A percentile compares a stretch with the other conserved stretches of the same genome.
Conservation (phyloP, 2,329 filamentous ascomycete species). For the Penicillium brevicompactum region DNA sequence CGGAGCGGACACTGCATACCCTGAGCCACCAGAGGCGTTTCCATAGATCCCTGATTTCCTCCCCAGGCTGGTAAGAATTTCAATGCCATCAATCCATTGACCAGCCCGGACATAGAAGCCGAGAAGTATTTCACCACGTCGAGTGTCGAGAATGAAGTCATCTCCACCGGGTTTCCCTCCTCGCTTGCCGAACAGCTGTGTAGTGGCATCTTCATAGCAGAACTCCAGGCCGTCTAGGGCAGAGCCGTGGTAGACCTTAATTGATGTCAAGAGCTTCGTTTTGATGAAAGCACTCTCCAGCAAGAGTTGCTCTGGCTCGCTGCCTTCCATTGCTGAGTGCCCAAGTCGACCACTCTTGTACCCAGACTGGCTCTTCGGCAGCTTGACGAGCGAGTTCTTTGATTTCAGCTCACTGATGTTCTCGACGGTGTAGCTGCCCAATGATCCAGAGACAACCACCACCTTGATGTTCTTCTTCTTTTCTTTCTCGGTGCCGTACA, state of each 20-base stretch:
- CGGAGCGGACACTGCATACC: conserved; percentile 60
- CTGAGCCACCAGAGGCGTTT: conserved; percentile 74
- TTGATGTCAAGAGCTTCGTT: conserved; percentile 72
- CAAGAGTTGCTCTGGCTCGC: conserved; percentile 70
- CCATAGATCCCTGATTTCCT: conserved; percentile 84
- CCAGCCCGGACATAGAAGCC: conserved; percentile 84
- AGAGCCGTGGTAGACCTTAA: conserved; percentile 75
- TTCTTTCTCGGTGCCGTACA: conserved; percentile 69
- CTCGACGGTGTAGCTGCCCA: conserved; percentile 73
- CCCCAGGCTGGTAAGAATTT: conserved; percentile 87
- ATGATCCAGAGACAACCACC: conserved; percentile 73
- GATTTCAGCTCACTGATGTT: conserved; percentile 72
- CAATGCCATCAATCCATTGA: conserved; percentile 80
- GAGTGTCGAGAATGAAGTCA: conserved; percentile 77
- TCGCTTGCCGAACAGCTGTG: conserved; percentile 81
- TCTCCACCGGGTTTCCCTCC: conserved; percentile 71
- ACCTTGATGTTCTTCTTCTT: conserved; percentile 69
- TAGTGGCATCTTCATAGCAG: conserved; percentile 82
- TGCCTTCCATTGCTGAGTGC: conserved; percentile 69
- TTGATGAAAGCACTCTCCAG: conserved; percentile 69
- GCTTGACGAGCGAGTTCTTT: conserved; percentile 72
- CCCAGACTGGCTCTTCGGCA: conserved; percentile 73
- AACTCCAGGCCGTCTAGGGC: conserved; percentile 89
- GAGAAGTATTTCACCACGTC: conserved; percentile 80
- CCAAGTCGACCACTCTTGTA: conserved; percentile 78